Evolutionary conservation across 106 monocot genomes (phyloP).

Genomic region (Chionographis japonica): DNA sequence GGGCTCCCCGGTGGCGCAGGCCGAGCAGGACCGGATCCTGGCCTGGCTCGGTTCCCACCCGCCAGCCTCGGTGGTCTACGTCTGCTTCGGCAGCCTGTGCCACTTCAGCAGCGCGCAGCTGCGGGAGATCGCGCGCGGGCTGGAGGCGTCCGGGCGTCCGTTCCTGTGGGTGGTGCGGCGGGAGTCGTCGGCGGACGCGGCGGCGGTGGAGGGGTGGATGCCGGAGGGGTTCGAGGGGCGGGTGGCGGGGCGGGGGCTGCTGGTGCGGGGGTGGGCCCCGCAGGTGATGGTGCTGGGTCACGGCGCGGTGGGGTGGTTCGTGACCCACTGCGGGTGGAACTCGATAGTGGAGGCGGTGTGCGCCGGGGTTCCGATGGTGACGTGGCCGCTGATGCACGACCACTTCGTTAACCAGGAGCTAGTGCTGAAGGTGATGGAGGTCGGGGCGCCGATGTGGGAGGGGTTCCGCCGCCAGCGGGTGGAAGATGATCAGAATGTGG

Average conservation of each 20-base stretch:
- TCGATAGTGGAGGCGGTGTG: constrained; percentile 10
- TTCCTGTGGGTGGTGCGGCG: constrained; percentile 38
- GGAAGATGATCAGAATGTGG: neutral
- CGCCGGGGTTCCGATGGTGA: constrained; percentile 25
- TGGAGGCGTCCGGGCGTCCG: constrained; percentile 20
- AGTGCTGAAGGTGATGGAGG: constrained; percentile 6
- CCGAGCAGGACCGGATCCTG: constrained; percentile 1
- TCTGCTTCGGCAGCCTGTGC: constrained; percentile 30
- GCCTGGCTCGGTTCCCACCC: constrained; percentile 15
- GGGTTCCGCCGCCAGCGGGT: neutral
- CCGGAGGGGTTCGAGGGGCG: constrained; percentile 22
- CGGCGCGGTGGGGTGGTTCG: constrained; percentile 16
- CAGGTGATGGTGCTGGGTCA: constrained; percentile 18
- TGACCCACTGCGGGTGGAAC: constrained; percentile 32
- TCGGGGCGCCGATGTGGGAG: constrained; percentile 11
- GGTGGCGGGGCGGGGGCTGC: constrained; percentile 10
- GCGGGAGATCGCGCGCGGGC: constrained; percentile 27
- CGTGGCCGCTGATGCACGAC: constrained; percentile 27
- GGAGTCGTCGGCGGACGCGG: neutral
- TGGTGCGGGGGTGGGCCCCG: constrained; percentile 16
- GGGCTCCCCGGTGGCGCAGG: neutral
- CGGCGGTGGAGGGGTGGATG: constrained; percentile 6
- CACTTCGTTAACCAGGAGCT: constrained; percentile 24
- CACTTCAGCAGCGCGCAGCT: constrained; percentile 19
- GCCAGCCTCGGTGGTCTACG: constrained; percentile 20